Conservation (phyloP, 495 filamentous ascomycete genomes). For the Penicillium antarcticum region DNA sequence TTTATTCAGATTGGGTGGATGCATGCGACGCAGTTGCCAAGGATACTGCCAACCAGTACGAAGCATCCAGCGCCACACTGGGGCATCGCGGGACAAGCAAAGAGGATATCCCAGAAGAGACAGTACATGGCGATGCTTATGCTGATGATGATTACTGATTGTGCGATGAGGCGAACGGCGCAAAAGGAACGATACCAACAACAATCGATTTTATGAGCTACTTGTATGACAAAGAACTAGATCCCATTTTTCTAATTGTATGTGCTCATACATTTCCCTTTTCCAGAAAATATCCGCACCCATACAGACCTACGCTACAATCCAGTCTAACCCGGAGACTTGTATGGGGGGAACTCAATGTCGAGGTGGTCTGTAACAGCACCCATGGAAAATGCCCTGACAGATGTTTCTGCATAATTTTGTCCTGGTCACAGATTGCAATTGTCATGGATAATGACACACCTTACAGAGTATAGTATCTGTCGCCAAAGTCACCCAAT, state of each 20-base stretch:
- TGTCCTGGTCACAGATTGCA: no score
- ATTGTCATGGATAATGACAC: background rate
- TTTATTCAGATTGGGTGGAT: conserved; percentile 98
- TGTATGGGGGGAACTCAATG: background rate
- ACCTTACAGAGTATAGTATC: conserved; percentile 85
- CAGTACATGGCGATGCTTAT: conserved; percentile 17
- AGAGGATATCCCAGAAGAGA: conserved; percentile 12
- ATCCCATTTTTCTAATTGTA: background rate
- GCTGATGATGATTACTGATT: conserved; percentile 33
- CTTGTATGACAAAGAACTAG: conserved; percentile 3
- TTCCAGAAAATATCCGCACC: background rate
- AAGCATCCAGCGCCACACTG: conserved; percentile 13
- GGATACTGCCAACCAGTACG: conserved; percentile 53
- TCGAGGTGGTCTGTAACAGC: no score
- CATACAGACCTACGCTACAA: background rate
- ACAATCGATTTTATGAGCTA: conserved; percentile 9
- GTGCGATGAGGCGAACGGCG: conserved; percentile 16
- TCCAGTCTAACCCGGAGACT: background rate
- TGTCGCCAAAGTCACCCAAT: conserved; percentile 93
- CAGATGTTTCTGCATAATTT: no score
- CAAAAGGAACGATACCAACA: conserved; percentile 14
- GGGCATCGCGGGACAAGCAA: conserved; percentile 27
- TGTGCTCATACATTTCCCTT: background rate
- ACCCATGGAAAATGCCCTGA: no score
- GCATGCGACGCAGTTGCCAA: conserved; percentile 83